Conservation (phyloP, 2,329 filamentous ascomycete genomes). For the Colletotrichum sp. region DNA sequence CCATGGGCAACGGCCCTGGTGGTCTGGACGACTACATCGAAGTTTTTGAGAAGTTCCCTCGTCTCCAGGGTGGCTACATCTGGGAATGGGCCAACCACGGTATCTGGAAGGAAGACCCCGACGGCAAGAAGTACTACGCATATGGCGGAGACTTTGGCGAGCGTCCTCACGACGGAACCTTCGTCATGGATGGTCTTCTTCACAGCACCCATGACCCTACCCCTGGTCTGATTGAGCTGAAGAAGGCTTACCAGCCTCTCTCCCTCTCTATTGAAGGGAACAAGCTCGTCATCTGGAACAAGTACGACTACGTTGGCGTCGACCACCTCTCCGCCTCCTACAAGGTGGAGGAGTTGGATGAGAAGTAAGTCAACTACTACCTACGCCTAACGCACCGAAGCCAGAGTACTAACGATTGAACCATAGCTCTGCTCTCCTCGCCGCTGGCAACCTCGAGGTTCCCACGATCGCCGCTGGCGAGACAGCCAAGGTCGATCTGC, state of each 20-base stretch:
- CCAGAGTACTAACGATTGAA: slow-evolving; percentile 4
- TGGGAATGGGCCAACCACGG: slow-evolving; percentile 73
- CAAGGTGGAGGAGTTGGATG: slow-evolving; percentile 46
- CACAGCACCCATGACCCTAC: slow-evolving; percentile 60
- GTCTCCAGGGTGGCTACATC: slow-evolving; percentile 70
- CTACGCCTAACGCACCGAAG: background rate
- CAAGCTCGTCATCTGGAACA: slow-evolving; percentile 41
- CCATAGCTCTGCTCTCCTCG: slow-evolving; percentile 30
- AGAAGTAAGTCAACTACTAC: slow-evolving; percentile 38
- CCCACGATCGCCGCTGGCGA: slow-evolving; percentile 45
- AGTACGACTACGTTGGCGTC: slow-evolving; percentile 54
- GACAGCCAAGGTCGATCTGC: slow-evolving; percentile 36
- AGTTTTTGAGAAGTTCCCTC: slow-evolving; percentile 63
- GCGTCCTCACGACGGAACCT: slow-evolving; percentile 62
- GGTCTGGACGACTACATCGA: slow-evolving; percentile 72
- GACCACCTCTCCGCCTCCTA: slow-evolving; percentile 47
- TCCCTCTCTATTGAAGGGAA: slow-evolving; percentile 40
- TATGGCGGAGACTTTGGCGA: slow-evolving; percentile 70
- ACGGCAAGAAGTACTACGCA: slow-evolving; percentile 55
- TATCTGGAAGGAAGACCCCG: slow-evolving; percentile 49
- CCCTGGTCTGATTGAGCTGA: slow-evolving; percentile 60
- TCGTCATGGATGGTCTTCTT: slow-evolving; percentile 67
- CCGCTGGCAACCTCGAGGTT: slow-evolving; percentile 42
- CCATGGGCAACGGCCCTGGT: slow-evolving; percentile 79
- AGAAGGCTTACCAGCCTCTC: slow-evolving; percentile 64